Percentiles rank a stretch among this genome's conserved stretches.
Conservation (phyloP, 495 filamentous ascomycete species). For the Copromyces sp. region DNA sequence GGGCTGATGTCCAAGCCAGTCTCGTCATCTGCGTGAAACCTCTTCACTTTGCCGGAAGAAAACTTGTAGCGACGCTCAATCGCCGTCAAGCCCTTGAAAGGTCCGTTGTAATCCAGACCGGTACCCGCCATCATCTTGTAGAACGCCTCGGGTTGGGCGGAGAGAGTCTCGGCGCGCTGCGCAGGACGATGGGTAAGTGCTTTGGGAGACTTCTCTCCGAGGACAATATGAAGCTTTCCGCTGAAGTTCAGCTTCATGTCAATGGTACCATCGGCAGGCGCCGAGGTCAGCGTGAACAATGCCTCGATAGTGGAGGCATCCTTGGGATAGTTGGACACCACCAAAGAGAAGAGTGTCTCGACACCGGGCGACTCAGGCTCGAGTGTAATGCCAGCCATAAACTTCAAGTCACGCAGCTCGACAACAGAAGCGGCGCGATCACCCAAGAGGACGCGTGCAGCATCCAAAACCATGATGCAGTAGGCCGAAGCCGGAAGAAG, state of each 20-base stretch:
- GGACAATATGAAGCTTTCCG: conserved; percentile 19
- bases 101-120: conserved; percentile 33
- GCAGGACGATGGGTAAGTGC: conserved; percentile 16
- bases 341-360: conserved; percentile 37
- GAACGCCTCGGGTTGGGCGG: conserved; percentile 26
- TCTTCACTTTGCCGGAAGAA: conserved; percentile 26
- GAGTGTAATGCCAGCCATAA: conserved; percentile 39
- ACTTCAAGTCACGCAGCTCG: conserved; percentile 30
- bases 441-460: conserved; percentile 19
- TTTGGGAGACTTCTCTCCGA: conserved; percentile 17
- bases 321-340: conserved; percentile 3
- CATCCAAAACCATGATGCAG: conserved; percentile 35
- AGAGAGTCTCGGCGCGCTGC: conserved; percentile 23
- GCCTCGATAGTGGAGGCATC: conserved; percentile 21
- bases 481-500: conserved; percentile 37
- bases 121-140: conserved; percentile 35
- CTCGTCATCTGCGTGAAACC: conserved; percentile 21
- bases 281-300: conserved; percentile 27
- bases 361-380: conserved; percentile 34
- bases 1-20: conserved; percentile 34
- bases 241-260: conserved; percentile 30
- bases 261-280: conserved; percentile 22
- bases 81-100: conserved; percentile 29
- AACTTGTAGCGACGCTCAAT: conserved; percentile 39
- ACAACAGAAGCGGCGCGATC: conserved; percentile 24